Evolutionary conservation across 768 basidiomycete species (phyloP).

Genomic region (Tricholoma hemisulphureum): DNA sequence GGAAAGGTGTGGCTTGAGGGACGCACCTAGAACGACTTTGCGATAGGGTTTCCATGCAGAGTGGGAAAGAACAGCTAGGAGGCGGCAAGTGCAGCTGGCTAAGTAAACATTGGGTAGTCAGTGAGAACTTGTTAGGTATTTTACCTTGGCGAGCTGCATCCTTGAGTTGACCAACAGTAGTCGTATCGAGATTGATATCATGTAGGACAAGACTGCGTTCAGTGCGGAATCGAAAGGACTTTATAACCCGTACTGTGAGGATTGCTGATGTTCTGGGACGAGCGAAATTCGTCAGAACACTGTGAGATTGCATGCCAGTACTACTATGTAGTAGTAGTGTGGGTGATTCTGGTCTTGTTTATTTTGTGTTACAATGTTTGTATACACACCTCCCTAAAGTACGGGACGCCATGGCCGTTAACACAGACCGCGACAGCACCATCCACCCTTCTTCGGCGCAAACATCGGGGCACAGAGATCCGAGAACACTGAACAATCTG

Average conservation of each 20-base stretch:
- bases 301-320: too few relatives aligned
- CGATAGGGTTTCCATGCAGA: conserved; percentile 90
- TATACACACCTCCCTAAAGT: too few relatives aligned
- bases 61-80: conserved; percentile 70
- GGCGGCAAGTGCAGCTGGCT: conserved; percentile 6
- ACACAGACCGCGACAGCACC: too few relatives aligned
- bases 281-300: conserved; percentile 59
- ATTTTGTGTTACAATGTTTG: too few relatives aligned
- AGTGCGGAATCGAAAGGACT: conserved; percentile 91
- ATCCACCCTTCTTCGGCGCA: neutral
- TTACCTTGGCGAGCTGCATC: conserved; percentile 66
- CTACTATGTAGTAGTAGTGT: too few relatives aligned
- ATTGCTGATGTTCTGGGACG: conserved; percentile 75
- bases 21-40: conserved; percentile 63
- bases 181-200: conserved; percentile 71
- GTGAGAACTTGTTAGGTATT: conserved; percentile 5
- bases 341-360: too few relatives aligned
- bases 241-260: conserved; percentile 89
- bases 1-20: conserved; percentile 1
- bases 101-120: conserved; percentile 10
- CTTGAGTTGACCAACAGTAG: conserved; percentile 81
- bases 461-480: conserved; percentile 19
- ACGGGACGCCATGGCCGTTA: too few relatives aligned
- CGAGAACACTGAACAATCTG: conserved; percentile 54
- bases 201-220: conserved; percentile 85